These are phyloP conservation scores for Knoxdaviesia proteae DNA, from an alignment of 2,329 filamentous ascomycete genomes.

Conservation along the genomic window DNA sequence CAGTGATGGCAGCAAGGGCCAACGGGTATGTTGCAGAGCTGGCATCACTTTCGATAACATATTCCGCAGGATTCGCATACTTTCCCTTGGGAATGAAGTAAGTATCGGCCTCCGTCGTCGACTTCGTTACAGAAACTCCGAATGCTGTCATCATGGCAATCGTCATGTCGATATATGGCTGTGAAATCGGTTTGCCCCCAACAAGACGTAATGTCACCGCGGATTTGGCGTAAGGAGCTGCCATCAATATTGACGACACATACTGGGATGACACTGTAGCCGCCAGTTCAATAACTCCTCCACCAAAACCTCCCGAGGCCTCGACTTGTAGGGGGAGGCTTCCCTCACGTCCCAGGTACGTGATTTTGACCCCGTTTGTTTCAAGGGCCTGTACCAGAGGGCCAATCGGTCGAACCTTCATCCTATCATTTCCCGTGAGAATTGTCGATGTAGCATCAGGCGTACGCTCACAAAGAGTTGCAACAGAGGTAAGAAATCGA, in stretches of 20 bases:
- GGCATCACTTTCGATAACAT: slow-evolving; percentile 88
- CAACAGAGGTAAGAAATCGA: slow-evolving; percentile 81
- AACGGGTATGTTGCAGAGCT: slow-evolving; percentile 94
- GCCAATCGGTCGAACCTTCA: slow-evolving; percentile 90
- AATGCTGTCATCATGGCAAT: slow-evolving; percentile 94
- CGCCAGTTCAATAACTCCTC: slow-evolving; percentile 75
- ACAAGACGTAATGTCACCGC: slow-evolving; percentile 78
- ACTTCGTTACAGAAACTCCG: slow-evolving; percentile 60
- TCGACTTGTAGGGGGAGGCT: slow-evolving; percentile 70
- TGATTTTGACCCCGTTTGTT: slow-evolving; percentile 67
- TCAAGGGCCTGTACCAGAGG: slow-evolving; percentile 78
- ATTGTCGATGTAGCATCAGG: slow-evolving; percentile 43
- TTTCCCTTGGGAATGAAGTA: slow-evolving; percentile 77
- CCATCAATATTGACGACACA: slow-evolving; percentile 91
- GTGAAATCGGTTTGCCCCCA: slow-evolving; percentile 93
- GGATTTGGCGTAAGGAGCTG: slow-evolving; percentile 86
- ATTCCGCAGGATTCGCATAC: slow-evolving; percentile 70
- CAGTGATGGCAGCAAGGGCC: slow-evolving; percentile 84
- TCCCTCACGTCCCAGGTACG: slow-evolving; percentile 65
- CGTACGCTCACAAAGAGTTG: slow-evolving; percentile 56
- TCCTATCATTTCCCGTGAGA: slow-evolving; percentile 81
- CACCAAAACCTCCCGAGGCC: slow-evolving; percentile 64
- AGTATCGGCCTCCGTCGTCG: slow-evolving; percentile 61
- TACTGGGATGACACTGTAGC: slow-evolving; percentile 98
- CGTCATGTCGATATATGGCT: slow-evolving; percentile 97